Evolutionary conservation across 2,329 filamentous ascomycete species (phyloP).

Genomic region (Stagonosporopsis tanaceti): DNA sequence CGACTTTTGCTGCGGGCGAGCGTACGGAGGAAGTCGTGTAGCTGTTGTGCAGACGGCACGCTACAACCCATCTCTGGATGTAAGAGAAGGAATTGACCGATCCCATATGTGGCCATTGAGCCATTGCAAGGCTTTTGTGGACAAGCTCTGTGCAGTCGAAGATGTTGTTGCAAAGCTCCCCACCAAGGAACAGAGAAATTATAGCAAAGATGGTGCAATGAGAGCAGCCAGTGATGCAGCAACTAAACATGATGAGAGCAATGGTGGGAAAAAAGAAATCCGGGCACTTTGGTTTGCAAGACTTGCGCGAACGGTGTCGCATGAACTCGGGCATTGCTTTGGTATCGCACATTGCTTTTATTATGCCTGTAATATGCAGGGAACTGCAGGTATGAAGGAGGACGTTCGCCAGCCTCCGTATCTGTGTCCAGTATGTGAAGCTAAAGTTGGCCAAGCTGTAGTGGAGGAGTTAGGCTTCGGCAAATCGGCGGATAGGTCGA

Average conservation of each 20-base stretch:
- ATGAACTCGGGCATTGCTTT: constrained; percentile 74
- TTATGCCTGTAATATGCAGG: constrained; percentile 71
- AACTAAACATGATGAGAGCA: neutral
- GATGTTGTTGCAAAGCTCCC: constrained; percentile 25
- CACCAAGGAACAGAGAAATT: constrained; percentile 19
- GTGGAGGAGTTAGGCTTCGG: constrained; percentile 29
- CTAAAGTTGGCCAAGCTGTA: constrained; percentile 56
- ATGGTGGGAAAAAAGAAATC: neutral
- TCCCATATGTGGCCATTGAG: constrained; percentile 70
- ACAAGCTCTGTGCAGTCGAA: constrained; percentile 48
- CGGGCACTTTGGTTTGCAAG: constrained; percentile 63
- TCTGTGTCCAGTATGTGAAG: constrained; percentile 66
- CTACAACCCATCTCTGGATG: constrained; percentile 63
- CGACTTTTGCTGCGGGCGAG: constrained; percentile 69
- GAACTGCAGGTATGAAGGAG: constrained; percentile 64
- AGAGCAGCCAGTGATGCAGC: constrained; percentile 26
- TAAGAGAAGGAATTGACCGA: constrained; percentile 53
- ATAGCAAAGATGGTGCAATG: constrained; percentile 23
- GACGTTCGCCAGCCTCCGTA: constrained; percentile 70
- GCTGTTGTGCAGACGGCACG: constrained; percentile 68
- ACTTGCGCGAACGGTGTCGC: constrained; percentile 63
- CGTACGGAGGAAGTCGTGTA: constrained; percentile 70
- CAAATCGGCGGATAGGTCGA: constrained; percentile 20
- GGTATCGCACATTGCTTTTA: constrained; percentile 71
- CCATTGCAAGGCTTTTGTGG: constrained; percentile 65